Evolutionary conservation across 108 stramenopile genomes (phyloP).

Genomic region (Pelagomonas calceolata): DNA sequence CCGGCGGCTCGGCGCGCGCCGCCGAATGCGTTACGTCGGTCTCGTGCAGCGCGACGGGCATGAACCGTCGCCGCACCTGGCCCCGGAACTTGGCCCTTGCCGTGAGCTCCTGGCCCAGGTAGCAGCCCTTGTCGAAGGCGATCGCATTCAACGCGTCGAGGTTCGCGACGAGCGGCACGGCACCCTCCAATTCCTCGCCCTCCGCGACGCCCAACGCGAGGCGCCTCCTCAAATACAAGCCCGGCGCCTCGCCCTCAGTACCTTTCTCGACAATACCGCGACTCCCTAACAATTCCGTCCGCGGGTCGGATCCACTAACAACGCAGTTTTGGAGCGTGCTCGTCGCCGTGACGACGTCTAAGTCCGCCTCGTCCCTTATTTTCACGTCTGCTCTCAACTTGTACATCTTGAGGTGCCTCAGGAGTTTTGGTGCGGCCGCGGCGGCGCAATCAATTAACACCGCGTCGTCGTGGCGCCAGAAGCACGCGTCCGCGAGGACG

Average conservation of each 20-base stretch:
- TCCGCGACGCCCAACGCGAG: slow-evolving; percentile 69
- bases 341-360: background rate
- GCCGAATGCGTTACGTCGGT: background rate
- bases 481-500: slow-evolving; percentile 8
- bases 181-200: slow-evolving; percentile 56
- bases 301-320: background rate
- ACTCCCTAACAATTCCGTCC: background rate
- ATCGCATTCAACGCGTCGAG: slow-evolving; percentile 81
- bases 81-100: slow-evolving; percentile 87
- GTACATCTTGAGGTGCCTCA: slow-evolving; percentile 13
- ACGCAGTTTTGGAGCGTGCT: background rate
- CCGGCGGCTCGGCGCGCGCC: too few relatives aligned
- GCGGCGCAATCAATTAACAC: slow-evolving; percentile 9
- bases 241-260: slow-evolving; percentile 10
- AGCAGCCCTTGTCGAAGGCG: slow-evolving; percentile 89
- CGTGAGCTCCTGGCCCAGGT: slow-evolving; percentile 92
- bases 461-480: slow-evolving; percentile 6
- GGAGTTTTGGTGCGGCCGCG: background rate
- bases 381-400: slow-evolving; percentile 7
- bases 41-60: slow-evolving; percentile 67
- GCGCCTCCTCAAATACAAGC: slow-evolving; percentile 58
- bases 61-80: slow-evolving; percentile 72
- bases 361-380: background rate
- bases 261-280: background rate
- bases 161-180: slow-evolving; percentile 78